These are phyloP conservation scores for Choricystis sp. DNA, from an alignment of 139 green algal genomes.

Conservation along the genomic window DNA sequence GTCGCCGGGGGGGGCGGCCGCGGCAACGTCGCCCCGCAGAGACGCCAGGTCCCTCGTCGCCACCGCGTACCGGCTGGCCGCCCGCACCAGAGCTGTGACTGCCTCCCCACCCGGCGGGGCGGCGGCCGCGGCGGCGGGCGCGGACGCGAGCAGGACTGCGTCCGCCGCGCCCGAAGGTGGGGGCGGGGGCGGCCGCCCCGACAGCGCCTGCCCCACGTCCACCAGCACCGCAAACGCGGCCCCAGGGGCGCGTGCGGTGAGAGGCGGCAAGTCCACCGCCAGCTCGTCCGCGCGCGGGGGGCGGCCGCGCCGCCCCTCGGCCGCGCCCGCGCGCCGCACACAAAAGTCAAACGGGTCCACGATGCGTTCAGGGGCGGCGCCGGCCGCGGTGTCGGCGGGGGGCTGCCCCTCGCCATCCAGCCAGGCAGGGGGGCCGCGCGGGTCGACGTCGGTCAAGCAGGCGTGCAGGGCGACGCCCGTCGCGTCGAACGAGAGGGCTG, in stretches of 20 bases:
- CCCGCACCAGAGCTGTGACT: too few species aligned
- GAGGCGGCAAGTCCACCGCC: background rate
- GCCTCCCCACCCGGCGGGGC: too few species aligned
- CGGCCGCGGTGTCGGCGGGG: slow-evolving; percentile 30
- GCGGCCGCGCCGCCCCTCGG: background rate
- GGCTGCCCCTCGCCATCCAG: slow-evolving; percentile 10
- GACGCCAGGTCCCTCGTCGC: too few species aligned
- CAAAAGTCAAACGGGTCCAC: slow-evolving; percentile 7
- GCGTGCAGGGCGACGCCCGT: slow-evolving; percentile 23
- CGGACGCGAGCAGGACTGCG: slow-evolving; percentile 5
- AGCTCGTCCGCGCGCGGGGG: background rate
- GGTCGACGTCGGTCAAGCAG: slow-evolving; percentile 20
- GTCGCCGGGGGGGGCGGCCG: too few species aligned
- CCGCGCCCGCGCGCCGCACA: slow-evolving; percentile 1
- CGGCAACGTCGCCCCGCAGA: too few species aligned
- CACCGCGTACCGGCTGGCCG: too few species aligned
- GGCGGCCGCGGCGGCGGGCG: too few species aligned
- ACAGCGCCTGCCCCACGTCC: background rate
- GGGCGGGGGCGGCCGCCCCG: too few species aligned
- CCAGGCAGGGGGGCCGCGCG: slow-evolving; percentile 16
- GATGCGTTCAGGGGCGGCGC: slow-evolving; percentile 19
- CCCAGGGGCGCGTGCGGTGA: background rate
- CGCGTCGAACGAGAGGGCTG: slow-evolving; percentile 6
- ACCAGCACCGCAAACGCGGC: background rate
- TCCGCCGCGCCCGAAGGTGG: slow-evolving; percentile 4